Conservation (phyloP, 2,329 filamentous ascomycete species). For the Plenodomus tracheiphilus region DNA sequence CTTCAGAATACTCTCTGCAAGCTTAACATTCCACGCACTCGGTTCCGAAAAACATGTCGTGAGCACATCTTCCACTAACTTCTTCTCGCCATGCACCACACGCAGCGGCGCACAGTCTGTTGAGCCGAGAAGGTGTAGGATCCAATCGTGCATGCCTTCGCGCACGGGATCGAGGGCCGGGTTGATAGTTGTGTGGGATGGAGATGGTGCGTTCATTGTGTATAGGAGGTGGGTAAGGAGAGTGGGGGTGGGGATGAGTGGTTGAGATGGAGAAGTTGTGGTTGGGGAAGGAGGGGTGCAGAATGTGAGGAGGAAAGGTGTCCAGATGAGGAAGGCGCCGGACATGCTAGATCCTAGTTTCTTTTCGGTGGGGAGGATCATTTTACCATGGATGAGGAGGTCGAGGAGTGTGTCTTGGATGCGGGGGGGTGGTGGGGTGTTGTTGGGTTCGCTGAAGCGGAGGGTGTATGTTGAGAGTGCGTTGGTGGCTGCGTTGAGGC, state of each 20-base stretch:
- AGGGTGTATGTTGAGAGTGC: constrained; percentile 20
- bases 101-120: constrained; percentile 40
- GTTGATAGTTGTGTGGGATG: not conserved
- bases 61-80: constrained; percentile 14
- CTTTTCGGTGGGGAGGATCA: constrained; percentile 43
- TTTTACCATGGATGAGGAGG: constrained; percentile 40
- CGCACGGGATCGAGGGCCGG: constrained; percentile 32
- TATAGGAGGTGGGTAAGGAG: constrained; percentile 46
- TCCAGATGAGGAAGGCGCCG: constrained; percentile 52
- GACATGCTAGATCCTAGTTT: constrained; percentile 40
- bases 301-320: constrained; percentile 44
- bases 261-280: constrained; percentile 19
- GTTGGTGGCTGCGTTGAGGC: constrained; percentile 17
- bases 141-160: constrained; percentile 55
- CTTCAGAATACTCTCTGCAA: constrained; percentile 40
- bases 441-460: constrained; percentile 9
- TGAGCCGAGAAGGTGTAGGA: constrained; percentile 52
- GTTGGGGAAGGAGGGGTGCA: constrained; percentile 40
- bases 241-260: not conserved
- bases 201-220: constrained; percentile 29
- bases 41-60: constrained; percentile 42
- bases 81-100: not conserved
- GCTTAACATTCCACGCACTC: constrained; percentile 41
- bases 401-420: constrained; percentile 10
- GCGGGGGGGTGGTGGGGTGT: constrained; percentile 3